phyloP scores from a whole-genome alignment of 345 rosid genomes.

The Trapa bicornis region DNA sequence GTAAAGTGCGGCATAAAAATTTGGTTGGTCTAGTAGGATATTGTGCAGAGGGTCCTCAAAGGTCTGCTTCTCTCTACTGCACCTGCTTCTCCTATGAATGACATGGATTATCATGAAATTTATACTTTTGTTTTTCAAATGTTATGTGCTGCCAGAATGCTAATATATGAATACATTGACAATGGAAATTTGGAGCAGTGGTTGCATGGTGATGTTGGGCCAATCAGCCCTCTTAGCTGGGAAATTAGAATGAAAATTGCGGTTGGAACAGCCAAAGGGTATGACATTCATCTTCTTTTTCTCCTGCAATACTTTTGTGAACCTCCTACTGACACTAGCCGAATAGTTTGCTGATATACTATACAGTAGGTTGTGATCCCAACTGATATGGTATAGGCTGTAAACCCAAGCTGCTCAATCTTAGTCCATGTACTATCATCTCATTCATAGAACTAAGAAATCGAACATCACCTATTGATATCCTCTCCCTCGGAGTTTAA shows the following conservation, averaged over 20 bases:
- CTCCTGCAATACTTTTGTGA: not conserved
- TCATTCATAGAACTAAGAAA: not conserved
- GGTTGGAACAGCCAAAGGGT: constrained; percentile 92
- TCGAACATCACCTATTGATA: not conserved
- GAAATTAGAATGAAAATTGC: constrained; percentile 88
- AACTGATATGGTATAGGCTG: too few species aligned
- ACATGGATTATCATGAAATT: not conserved
- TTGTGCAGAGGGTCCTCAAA: constrained; percentile 71
- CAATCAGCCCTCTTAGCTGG: constrained; percentile 82
- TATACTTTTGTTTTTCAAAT: not conserved
- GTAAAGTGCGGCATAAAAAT: constrained; percentile 91
- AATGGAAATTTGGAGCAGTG: constrained; percentile 97
- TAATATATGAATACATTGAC: constrained; percentile 78
- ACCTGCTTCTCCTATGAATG: not conserved
- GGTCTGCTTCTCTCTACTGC: constrained; percentile 28
- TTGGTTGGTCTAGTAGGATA: constrained; percentile 88
- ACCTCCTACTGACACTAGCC: not conserved
- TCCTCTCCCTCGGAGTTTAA: not conserved
- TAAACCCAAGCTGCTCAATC: not conserved
- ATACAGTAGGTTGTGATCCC: not conserved
- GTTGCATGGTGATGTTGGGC: constrained; percentile 90
- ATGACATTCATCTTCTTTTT: not conserved
- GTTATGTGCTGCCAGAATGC: constrained; percentile 44
- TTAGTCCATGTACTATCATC: not conserved
- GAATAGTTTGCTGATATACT: not conserved